Percentiles rank a stretch among this genome's conserved stretches.
These are phyloP conservation scores for Pelargonium myrrhifolium DNA, from an alignment of 441 rosid genomes.

Conservation along the genomic window DNA sequence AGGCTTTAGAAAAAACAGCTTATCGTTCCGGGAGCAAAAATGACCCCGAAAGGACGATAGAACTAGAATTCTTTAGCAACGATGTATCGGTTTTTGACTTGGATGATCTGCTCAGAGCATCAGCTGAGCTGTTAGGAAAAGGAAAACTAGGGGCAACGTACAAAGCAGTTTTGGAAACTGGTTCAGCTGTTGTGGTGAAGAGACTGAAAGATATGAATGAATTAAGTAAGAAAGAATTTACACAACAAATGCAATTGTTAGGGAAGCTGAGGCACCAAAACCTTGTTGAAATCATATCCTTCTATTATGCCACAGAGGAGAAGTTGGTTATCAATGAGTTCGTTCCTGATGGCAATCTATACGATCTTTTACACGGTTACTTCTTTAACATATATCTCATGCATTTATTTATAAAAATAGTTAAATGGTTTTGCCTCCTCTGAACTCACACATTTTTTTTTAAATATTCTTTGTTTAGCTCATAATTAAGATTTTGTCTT, in stretches of 20 bases:
- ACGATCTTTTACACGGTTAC: conserved; percentile 51
- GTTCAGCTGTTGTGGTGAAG: conserved; percentile 36
- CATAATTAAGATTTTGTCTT: no score
- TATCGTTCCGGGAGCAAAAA: conserved; percentile 13
- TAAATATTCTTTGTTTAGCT: no score
- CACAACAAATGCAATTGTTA: conserved; percentile 42
- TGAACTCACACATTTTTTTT: no score
- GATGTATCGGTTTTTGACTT: conserved; percentile 35
- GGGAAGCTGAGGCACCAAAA: conserved; percentile 47
- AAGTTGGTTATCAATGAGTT: conserved; percentile 46
- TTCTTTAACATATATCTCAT: not conserved
- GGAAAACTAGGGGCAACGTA: conserved; percentile 45
- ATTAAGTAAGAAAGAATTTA: conserved; percentile 38
- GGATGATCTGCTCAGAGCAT: conserved; percentile 53
- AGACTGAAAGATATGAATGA: conserved; percentile 31
- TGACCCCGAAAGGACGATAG: conserved; percentile 40
- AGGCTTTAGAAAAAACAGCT: conserved; percentile 16
- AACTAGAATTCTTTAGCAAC: conserved; percentile 38
- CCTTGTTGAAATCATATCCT: conserved; percentile 37
- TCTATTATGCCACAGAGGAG: conserved; percentile 41
- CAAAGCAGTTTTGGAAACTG: conserved; percentile 43
- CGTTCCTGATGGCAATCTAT: conserved; percentile 35
- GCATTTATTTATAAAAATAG: no score
- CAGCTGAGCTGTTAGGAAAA: conserved; percentile 46
- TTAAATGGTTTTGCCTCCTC: no score